These are phyloP conservation scores for Trypanosoma conorhini DNA, from an alignment of 208 protist genomes.

Conservation along the genomic window DNA sequence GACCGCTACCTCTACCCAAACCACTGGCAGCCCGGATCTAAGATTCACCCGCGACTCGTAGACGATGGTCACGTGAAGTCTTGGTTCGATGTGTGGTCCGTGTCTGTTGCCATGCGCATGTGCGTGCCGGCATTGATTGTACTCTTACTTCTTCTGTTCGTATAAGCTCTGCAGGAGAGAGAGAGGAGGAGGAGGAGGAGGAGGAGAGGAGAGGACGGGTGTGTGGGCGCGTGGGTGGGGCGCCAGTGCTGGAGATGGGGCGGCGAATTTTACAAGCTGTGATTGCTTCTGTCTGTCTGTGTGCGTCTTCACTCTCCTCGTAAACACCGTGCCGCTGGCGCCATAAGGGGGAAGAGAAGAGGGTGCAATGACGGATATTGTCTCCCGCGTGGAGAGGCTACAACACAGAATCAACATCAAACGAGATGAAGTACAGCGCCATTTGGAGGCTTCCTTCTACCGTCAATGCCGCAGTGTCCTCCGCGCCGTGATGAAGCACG, in stretches of 20 bases:
- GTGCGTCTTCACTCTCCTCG: constrained; percentile 1
- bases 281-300: constrained; percentile 3
- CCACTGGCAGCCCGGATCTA: constrained; percentile 62
- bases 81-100: constrained; percentile 22
- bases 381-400: constrained; percentile 28
- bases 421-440: constrained; percentile 44
- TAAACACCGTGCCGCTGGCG: neutral
- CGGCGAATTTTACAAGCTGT: neutral
- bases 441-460: constrained; percentile 73
- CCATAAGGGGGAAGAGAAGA: neutral
- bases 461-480: constrained; percentile 46
- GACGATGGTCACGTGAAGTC: constrained; percentile 23
- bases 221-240: neutral
- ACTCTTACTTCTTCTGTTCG: constrained; percentile 12
- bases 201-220: too few species aligned
- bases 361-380: constrained; percentile 20
- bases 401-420: constrained; percentile 51
- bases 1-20: constrained; percentile 80
- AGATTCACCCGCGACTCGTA: constrained; percentile 23
- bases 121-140: constrained; percentile 12
- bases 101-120: constrained; percentile 1
- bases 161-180: neutral
- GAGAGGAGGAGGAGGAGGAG: too few species aligned
- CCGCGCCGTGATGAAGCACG: constrained; percentile 34
- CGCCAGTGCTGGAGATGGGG: neutral